Evolutionary conservation across 176 grass and related monocot genomes (phyloP).

Genomic region (Oryza rufipogon): DNA sequence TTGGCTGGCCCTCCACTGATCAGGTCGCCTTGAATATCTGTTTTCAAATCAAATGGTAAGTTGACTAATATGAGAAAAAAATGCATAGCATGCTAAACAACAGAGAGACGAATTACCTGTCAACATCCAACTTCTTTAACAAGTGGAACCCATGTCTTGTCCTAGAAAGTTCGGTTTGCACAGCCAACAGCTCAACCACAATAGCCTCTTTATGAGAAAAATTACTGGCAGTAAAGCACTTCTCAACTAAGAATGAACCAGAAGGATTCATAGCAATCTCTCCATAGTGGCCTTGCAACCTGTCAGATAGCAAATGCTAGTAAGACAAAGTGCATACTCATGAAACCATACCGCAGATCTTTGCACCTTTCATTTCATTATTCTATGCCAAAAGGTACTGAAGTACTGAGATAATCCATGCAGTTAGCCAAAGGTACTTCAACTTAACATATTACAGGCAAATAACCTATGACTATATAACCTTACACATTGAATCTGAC

Average conservation of each 20-base stretch:
- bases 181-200: slow-evolving; percentile 59
- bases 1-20: slow-evolving; percentile 80
- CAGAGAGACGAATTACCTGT: slow-evolving; percentile 54
- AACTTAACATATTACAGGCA: neutral
- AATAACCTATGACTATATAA: neutral
- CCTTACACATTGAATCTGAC: neutral
- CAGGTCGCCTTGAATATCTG: slow-evolving; percentile 84
- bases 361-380: neutral
- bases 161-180: slow-evolving; percentile 69
- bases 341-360: neutral
- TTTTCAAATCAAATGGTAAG: slow-evolving; percentile 3
- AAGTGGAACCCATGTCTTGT: slow-evolving; percentile 84
- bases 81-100: neutral
- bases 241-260: slow-evolving; percentile 87
- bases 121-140: slow-evolving; percentile 92
- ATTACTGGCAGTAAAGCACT: slow-evolving; percentile 86
- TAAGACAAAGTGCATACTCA: neutral
- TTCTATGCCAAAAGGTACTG: neutral
- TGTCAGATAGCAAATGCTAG: slow-evolving; percentile 37
- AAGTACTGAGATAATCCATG: slow-evolving; percentile 22
- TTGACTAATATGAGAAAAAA: neutral
- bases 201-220: slow-evolving; percentile 86
- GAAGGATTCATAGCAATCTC: slow-evolving; percentile 83
- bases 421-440: slow-evolving; percentile 7
- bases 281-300: slow-evolving; percentile 75